phyloP scores from a whole-genome alignment of 1,284 basidiomycete species.

The Malassezia cuniculi region DNA sequence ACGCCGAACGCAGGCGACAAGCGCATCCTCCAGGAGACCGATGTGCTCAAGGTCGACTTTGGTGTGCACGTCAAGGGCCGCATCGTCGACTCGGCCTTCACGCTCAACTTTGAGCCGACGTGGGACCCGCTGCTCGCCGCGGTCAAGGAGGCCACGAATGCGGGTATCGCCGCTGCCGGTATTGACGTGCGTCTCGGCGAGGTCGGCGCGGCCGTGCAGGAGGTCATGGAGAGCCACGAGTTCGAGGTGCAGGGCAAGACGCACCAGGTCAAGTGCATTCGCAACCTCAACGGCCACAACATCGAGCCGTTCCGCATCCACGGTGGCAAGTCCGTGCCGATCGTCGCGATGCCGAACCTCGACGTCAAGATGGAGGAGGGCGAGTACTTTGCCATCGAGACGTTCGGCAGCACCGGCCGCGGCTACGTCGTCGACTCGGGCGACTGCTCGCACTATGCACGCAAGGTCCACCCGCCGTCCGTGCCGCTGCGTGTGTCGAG shows the following conservation, averaged over 20 bases:
- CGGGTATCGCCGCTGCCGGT: conserved; percentile 63
- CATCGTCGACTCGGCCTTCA: conserved; percentile 92
- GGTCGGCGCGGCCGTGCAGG: conserved; percentile 81
- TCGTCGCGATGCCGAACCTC: conserved; percentile 67
- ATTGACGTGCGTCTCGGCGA: conserved; percentile 91
- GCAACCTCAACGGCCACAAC: conserved; percentile 44
- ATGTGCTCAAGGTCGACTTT: conserved; percentile 93
- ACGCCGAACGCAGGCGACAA: conserved; percentile 91
- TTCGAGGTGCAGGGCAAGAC: conserved; percentile 78
- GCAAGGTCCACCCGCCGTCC: conserved; percentile 55
- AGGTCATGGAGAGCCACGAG: conserved; percentile 98
- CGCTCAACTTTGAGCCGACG: conserved; percentile 72
- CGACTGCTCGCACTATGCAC: conserved; percentile 75
- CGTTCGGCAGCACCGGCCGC: conserved; percentile 91
- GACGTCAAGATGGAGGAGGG: conserved; percentile 96
- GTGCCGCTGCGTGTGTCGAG: conserved; percentile 57
- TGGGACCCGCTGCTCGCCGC: conserved; percentile 81
- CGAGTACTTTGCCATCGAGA: conserved; percentile 98
- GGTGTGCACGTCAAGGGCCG: conserved; percentile 91
- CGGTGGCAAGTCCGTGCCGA: conserved; percentile 65
- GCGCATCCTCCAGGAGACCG: conserved; percentile 66
- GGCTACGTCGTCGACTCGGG: conserved; percentile 78
- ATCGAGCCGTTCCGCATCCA: conserved; percentile 42
- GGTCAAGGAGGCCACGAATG: conserved; percentile 83
- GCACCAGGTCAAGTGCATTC: conserved; percentile 50